Evolutionary conservation across 2,329 filamentous ascomycete species (phyloP).

Genomic region (Aspergillus phoenicis): DNA sequence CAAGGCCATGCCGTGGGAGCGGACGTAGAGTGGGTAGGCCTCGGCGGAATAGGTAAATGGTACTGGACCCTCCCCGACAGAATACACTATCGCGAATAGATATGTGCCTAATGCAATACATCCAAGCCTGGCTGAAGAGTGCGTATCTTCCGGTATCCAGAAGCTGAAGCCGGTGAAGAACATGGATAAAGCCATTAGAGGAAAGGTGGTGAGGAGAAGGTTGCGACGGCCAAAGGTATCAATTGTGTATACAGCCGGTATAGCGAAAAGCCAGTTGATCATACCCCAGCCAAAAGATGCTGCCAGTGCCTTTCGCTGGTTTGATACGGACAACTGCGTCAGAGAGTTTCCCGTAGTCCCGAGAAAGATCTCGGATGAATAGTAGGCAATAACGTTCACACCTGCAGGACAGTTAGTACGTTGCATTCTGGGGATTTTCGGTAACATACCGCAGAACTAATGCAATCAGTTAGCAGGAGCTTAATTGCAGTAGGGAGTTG

Average conservation of each 20-base stretch:
- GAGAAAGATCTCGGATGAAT: constrained; percentile 63
- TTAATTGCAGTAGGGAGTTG: too few relatives aligned
- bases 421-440: neutral
- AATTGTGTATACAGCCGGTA: constrained; percentile 67
- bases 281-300: constrained; percentile 64
- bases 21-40: constrained; percentile 66
- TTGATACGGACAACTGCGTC: constrained; percentile 40
- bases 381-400: constrained; percentile 61
- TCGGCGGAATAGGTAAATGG: constrained; percentile 70
- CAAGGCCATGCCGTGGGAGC: constrained; percentile 63
- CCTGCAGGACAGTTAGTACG: constrained; percentile 12
- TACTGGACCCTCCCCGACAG: constrained; percentile 64
- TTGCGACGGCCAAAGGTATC: constrained; percentile 69
- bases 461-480: neutral
- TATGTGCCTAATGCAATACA: constrained; percentile 50
- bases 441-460: constrained; percentile 44
- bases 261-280: constrained; percentile 66
- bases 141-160: constrained; percentile 48
- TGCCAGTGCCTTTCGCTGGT: constrained; percentile 53
- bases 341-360: constrained; percentile 37
- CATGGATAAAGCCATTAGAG: constrained; percentile 60
- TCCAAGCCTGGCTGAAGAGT: constrained; percentile 38
- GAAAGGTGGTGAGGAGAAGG: constrained; percentile 65
- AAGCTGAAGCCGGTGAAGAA: constrained; percentile 58
- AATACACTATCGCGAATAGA: constrained; percentile 49